These are phyloP conservation scores for Nothomitra cinnamomea DNA, from an alignment of 2,329 filamentous ascomycete genomes.

Conservation along the genomic window DNA sequence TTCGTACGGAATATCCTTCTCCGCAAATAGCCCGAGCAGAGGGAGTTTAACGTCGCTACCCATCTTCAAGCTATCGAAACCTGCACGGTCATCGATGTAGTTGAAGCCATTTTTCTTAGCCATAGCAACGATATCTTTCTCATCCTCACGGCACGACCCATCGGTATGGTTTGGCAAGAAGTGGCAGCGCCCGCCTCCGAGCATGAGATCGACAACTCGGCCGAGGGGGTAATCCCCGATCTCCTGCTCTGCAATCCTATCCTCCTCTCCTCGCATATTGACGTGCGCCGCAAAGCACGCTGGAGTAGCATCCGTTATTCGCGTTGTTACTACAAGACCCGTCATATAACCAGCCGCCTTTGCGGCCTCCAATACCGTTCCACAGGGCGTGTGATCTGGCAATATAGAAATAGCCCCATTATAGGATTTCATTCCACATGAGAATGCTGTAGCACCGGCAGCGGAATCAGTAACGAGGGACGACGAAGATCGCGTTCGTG, in stretches of 20 bases:
- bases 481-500: slow-evolving; percentile 66
- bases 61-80: slow-evolving; percentile 56
- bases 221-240: slow-evolving; percentile 76
- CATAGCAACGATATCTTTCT: slow-evolving; percentile 54
- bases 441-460: slow-evolving; percentile 93
- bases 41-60: slow-evolving; percentile 59
- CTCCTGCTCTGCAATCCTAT: slow-evolving; percentile 84
- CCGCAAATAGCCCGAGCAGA: slow-evolving; percentile 70
- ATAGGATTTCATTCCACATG: slow-evolving; percentile 84
- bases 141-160: slow-evolving; percentile 69
- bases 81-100: slow-evolving; percentile 54
- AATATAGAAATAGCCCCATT: slow-evolving; percentile 89
- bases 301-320: slow-evolving; percentile 89
- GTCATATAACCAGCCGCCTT: slow-evolving; percentile 85
- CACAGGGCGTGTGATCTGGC: slow-evolving; percentile 72
- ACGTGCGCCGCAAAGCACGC: slow-evolving; percentile 90
- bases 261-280: slow-evolving; percentile 60
- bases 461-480: slow-evolving; percentile 89
- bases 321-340: slow-evolving; percentile 84
- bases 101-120: slow-evolving; percentile 67
- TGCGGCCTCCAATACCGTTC: slow-evolving; percentile 83
- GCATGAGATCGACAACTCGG: slow-evolving; percentile 74
- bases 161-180: slow-evolving; percentile 70
- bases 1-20: slow-evolving; percentile 76
- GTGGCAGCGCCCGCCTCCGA: slow-evolving; percentile 85